A percentile compares a stretch with the other conserved stretches of the same genome.
These are phyloP conservation scores for Agaricus subrufescens DNA, from an alignment of 768 basidiomycete genomes.

Conservation along the genomic window DNA sequence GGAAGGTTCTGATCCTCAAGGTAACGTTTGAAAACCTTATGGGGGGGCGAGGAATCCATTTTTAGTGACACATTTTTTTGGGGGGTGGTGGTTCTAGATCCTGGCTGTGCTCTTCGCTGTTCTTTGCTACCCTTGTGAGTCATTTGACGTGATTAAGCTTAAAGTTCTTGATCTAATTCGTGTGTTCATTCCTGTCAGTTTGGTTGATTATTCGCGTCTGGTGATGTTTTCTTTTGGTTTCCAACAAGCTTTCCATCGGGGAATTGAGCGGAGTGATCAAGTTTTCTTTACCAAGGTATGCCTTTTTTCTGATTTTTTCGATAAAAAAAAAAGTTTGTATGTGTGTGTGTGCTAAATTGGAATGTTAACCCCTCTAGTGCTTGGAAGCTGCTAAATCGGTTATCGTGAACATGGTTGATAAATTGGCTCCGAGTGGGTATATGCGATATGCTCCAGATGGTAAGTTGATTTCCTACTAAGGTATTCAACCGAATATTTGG, in stretches of 20 bases:
- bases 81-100: constrained; percentile 33
- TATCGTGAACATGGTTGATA: constrained; percentile 59
- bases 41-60: neutral
- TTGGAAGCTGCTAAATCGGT: constrained; percentile 66
- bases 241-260: constrained; percentile 75
- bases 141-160: neutral
- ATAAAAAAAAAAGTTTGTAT: neutral
- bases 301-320: neutral
- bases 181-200: constrained; percentile 31
- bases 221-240: constrained; percentile 88
- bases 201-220: constrained; percentile 71
- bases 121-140: constrained; percentile 71
- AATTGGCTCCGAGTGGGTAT: constrained; percentile 64
- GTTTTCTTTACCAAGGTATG: constrained; percentile 66
- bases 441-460: constrained; percentile 80
- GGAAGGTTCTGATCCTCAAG: constrained; percentile 54
- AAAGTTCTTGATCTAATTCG: neutral
- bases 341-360: neutral
- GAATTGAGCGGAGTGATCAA: constrained; percentile 55
- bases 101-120: constrained; percentile 55
- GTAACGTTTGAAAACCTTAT: constrained; percentile 24
- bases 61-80: neutral
- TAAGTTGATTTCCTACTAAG: constrained; percentile 20
- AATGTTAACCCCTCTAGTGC: constrained; percentile 37
- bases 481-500: neutral